Evolutionary conservation across 768 basidiomycete species (phyloP).

Genomic region (Inosperma sp.): DNA sequence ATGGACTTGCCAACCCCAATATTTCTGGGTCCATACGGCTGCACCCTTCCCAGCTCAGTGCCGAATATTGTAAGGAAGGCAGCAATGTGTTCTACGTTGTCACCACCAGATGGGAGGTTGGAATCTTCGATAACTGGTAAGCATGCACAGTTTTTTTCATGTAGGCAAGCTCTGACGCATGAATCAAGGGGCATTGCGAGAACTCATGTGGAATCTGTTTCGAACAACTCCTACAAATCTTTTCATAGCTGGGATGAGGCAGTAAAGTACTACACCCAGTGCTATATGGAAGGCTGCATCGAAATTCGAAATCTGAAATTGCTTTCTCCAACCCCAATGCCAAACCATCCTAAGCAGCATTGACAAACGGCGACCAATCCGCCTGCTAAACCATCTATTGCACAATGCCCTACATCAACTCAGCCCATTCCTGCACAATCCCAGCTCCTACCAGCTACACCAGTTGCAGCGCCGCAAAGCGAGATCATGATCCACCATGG

Average conservation of each 20-base stretch:
- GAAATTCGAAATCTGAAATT: not conserved
- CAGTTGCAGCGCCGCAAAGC: too few species aligned
- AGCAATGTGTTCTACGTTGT: not conserved
- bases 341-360: not conserved
- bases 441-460: too few species aligned
- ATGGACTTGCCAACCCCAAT: not conserved
- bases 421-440: too few species aligned
- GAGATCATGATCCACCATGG: too few species aligned
- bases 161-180: not conserved
- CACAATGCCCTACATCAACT: too few species aligned
- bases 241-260: not conserved
- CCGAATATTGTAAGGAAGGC: not conserved
- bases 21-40: not conserved
- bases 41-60: not conserved
- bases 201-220: not conserved
- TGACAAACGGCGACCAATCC: too few species aligned
- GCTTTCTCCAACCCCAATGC: too few species aligned
- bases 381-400: too few species aligned
- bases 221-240: not conserved
- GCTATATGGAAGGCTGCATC: not conserved
- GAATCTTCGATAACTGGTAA: not conserved
- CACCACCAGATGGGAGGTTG: not conserved
- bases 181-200: not conserved
- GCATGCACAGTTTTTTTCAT: not conserved
- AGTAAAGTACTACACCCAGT: not conserved